phyloP scores from a whole-genome alignment of 2,329 filamentous ascomycete species.

The Aspergillus sp. region DNA sequence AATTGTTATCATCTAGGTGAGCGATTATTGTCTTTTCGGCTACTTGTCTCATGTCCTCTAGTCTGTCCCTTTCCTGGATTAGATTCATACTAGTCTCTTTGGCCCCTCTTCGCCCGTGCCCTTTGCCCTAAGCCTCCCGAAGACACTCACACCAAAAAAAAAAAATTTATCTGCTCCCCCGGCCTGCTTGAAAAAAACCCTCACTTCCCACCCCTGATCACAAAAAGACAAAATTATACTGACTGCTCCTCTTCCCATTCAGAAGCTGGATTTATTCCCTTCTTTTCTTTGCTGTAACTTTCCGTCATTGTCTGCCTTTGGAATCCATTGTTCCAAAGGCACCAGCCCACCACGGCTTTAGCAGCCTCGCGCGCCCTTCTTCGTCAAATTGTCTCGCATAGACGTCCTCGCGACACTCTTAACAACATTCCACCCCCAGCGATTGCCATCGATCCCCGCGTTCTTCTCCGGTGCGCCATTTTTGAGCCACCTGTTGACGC shows the following conservation, averaged over 20 bases:
- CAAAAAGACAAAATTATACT: neutral
- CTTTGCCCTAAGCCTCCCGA: constrained; percentile 1
- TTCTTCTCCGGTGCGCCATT: constrained; percentile 30
- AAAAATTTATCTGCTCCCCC: neutral
- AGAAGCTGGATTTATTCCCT: too few species aligned
- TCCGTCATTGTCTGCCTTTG: constrained; percentile 26
- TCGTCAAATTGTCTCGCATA: constrained; percentile 38
- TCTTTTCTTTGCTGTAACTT: neutral
- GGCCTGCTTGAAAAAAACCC: neutral
- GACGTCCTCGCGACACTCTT: constrained; percentile 39
- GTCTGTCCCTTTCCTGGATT: neutral
- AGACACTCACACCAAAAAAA: neutral
- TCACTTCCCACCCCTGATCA: neutral
- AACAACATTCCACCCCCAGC: constrained; percentile 39
- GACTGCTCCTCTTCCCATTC: neutral
- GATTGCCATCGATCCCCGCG: constrained; percentile 23
- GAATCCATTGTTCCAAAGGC: constrained; percentile 31
- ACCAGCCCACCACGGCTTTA: constrained; percentile 31
- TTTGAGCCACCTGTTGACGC: constrained; percentile 25
- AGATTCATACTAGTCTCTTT: neutral
- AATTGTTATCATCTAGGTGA: too few species aligned
- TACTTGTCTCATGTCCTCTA: neutral
- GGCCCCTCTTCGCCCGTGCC: neutral
- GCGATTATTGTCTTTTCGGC: too few species aligned
- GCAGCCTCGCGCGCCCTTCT: constrained; percentile 23